Conservation (phyloP, 108 stramenopile genomes). For the Nitzschia sp. region DNA sequence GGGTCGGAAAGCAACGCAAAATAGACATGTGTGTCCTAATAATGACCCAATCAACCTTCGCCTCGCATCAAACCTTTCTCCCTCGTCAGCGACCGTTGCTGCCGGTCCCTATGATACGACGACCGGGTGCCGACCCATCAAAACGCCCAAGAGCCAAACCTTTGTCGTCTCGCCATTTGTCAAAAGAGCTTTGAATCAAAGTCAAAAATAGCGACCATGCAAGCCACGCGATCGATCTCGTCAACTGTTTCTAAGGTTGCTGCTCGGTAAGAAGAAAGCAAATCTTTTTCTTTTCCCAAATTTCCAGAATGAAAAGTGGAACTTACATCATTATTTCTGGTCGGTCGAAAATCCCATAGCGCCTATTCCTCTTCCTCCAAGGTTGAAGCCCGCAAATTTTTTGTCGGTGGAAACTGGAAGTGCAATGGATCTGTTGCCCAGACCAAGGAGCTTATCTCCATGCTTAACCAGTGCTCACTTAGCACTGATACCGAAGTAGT, state of each 20-base stretch:
- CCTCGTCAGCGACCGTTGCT: too few relatives aligned
- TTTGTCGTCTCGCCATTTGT: background rate
- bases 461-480: slow-evolving; percentile 87
- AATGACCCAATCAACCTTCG: too few relatives aligned
- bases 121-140: background rate
- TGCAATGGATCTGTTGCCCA: slow-evolving; percentile 93
- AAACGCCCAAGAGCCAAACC: too few relatives aligned
- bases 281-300: background rate
- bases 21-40: too few relatives aligned
- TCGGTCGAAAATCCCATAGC: slow-evolving; percentile 24
- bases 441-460: slow-evolving; percentile 82
- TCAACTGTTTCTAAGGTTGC: slow-evolving; percentile 31
- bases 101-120: too few relatives aligned
- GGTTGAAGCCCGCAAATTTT: slow-evolving; percentile 90
- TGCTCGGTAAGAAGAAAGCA: slow-evolving; percentile 24
- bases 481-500: slow-evolving; percentile 93
- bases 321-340: background rate
- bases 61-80: too few relatives aligned
- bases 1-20: too few relatives aligned
- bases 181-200: too few relatives aligned
- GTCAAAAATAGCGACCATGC: slow-evolving; percentile 21
- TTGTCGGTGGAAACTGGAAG: slow-evolving; percentile 99
- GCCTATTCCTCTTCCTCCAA: slow-evolving; percentile 67
- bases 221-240: slow-evolving; percentile 26
- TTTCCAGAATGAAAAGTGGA: background rate